Conservation (phyloP, 1,139 yeast genomes). For the Yamadazyma kanchanaburiensis region DNA sequence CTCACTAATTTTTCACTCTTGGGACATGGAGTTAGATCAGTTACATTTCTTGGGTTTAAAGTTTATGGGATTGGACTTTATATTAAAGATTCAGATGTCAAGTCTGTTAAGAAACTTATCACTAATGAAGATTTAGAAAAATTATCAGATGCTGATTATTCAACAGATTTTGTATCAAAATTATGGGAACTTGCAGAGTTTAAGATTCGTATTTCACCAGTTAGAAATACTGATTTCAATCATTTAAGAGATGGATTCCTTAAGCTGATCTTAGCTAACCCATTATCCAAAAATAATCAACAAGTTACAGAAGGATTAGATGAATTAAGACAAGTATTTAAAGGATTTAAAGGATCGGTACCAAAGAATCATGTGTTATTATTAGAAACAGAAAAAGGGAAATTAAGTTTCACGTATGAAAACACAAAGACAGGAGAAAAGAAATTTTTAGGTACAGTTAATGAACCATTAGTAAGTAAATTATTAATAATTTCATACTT, state of each 20-base stretch:
- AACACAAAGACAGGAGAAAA: constrained; percentile 25
- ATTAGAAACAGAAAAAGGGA: constrained; percentile 44
- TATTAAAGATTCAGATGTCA: constrained; percentile 56
- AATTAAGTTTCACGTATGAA: constrained; percentile 41
- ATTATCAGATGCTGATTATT: constrained; percentile 25
- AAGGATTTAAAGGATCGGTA: constrained; percentile 52
- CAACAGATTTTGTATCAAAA: constrained; percentile 45
- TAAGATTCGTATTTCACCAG: constrained; percentile 78
- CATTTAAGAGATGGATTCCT: constrained; percentile 89
- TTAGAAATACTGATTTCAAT: constrained; percentile 83
- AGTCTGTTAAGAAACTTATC: constrained; percentile 43
- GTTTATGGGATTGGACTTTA: constrained; percentile 88
- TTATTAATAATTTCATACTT: constrained; percentile 59
- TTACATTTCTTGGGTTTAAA: constrained; percentile 76
- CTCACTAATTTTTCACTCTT: constrained; percentile 46
- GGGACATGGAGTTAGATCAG: constrained; percentile 80
- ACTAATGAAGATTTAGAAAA: constrained; percentile 14
- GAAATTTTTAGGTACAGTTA: constrained; percentile 44
- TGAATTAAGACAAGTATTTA: constrained; percentile 50
- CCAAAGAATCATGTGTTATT: constrained; percentile 61
- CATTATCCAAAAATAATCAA: constrained; percentile 38
- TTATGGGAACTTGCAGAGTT: constrained; percentile 24
- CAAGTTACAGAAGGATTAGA: constrained; percentile 50
- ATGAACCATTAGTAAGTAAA: constrained; percentile 48
- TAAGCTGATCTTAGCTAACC: constrained; percentile 65